A percentile compares a stretch with the other conserved stretches of the same genome.
These are phyloP conservation scores for Castanea mollissima DNA, from an alignment of 306 rosid species.

Conservation along the genomic window DNA sequence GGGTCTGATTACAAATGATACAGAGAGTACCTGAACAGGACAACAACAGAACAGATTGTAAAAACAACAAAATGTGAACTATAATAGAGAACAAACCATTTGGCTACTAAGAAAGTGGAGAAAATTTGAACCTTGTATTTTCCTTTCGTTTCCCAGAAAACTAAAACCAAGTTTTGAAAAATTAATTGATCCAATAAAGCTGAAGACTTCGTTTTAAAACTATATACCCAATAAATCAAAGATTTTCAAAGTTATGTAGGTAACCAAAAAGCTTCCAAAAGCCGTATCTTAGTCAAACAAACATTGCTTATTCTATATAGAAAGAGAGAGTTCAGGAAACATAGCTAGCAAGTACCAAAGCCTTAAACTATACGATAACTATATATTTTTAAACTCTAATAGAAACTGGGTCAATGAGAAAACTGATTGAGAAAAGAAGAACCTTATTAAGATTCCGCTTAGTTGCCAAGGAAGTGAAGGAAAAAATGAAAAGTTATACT, in stretches of 20 bases:
- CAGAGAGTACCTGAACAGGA: slow-evolving; percentile 1
- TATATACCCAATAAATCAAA: neutral
- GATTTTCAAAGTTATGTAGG: neutral
- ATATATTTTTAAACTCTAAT: neutral
- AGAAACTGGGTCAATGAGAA: neutral
- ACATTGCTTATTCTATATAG: neutral
- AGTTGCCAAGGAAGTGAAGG: neutral
- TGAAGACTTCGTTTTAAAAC: neutral
- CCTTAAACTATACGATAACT: neutral
- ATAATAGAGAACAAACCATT: neutral
- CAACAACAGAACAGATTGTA: slow-evolving; percentile 17
- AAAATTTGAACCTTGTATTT: neutral
- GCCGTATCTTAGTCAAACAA: neutral
- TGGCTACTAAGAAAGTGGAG: slow-evolving; percentile 17
- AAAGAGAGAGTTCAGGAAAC: neutral
- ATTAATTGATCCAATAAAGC: neutral
- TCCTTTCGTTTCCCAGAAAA: neutral
- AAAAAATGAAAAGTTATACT: neutral
- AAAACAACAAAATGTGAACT: neutral
- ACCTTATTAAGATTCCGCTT: neutral
- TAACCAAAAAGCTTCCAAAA: slow-evolving; percentile 1
- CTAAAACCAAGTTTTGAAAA: neutral
- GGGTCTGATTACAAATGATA: neutral
- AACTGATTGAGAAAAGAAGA: neutral
- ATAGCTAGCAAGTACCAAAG: neutral